Evolutionary conservation across 2,329 filamentous ascomycete species (phyloP), one percentile per base, ranked within the genome.

Genomic region (Aspergillus felis): DNA sequence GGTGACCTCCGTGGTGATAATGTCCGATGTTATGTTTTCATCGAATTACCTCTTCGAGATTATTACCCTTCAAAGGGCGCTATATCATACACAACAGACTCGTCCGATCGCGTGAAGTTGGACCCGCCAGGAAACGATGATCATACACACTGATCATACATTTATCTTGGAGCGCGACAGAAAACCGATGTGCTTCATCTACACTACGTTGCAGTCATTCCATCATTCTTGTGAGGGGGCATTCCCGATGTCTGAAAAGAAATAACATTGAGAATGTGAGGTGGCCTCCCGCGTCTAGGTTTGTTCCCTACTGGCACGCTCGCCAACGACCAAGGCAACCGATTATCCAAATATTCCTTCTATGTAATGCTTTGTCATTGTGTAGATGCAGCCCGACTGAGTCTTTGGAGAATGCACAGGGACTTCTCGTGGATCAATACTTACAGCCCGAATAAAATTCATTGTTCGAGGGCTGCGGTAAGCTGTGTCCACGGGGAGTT

Each of bases 61-160:
- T 24, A 35, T 17, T 49, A 9, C 29, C 32, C 28, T 27, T 35
- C 32, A 41, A 44, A 38, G 7, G 41, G 41, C 24, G 28, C 35
- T 51, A 22, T 44, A 41, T 29, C 28, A 41, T 24, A 47, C 48
- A 24, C 27, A 22, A 46, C 32, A 20, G 17, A 49, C 28, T 32
- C 22, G 47, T 44, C 51, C 50, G 44, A 47, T 48, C 25, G 46
- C 25, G 56, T 50, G 50, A 50, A 57, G 54, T 57, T 56, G 41
- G 29, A 38, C 42, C 35, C 49, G 42, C 51, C 58, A 61, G 51
- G 60, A 61, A 56, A 56, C 50, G 54, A 63, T 55, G 62, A 62
- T 57, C 62, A 46, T 54, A 63, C 47, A 54, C 56, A 32, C 52
- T 56, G 47, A 57, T 44, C 20, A 44, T 44, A 44, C 48, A 32